Evolutionary conservation across 768 basidiomycete species (phyloP), one percentile per base, ranked within the genome.

Genomic region (Serendipita sp.): DNA sequence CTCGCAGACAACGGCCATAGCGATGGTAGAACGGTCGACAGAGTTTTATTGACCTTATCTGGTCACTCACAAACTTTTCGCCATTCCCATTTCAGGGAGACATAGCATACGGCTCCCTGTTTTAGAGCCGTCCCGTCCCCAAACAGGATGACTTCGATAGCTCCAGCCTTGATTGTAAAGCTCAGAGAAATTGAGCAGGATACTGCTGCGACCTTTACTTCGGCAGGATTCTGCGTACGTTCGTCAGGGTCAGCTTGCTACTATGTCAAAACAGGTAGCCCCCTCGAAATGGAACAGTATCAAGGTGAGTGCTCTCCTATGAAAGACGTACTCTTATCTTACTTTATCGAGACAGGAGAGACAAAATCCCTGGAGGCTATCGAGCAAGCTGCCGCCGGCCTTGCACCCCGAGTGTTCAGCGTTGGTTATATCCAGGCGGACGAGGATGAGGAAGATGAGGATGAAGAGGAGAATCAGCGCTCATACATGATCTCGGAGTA

Each of bases 401-500:
- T 90, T 28, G 83, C 79, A 1, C 89, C 89, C 0, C 74, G 68
- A 18, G 70, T 90, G 7, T 70, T 88, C 28, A 77, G 79, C 3
- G 77, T 71, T 48, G 85, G 84, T 2, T n/a, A 4, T 11, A 32
- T 60, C 36, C 28, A 34, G 28, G 28, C 16, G 30, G 64, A 77
- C 18, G 28, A 67, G 35, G 67, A 63, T 45, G 67, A 70, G 23
- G 65, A 70, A 11, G 69, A 70, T 16, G 71, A 72, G 66, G 67
- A 68, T 15, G 71, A 74, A 11, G 68, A 72, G 4, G 67, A 66
- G 18, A 70, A 72, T 23, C 80, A 78, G 8, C 72, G 69, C 38
- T 85, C 86, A 0, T 86, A 79, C 71, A 85, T 89, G 74, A 78
- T 90, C 52, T 86, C 85, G 0, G 85, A 89, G 71, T 88, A 87